A percentile compares a stretch with the other conserved stretches of the same genome.
These are phyloP conservation scores for Candida sojae DNA, from an alignment of 1,139 yeast species.

Conservation along the genomic window DNA sequence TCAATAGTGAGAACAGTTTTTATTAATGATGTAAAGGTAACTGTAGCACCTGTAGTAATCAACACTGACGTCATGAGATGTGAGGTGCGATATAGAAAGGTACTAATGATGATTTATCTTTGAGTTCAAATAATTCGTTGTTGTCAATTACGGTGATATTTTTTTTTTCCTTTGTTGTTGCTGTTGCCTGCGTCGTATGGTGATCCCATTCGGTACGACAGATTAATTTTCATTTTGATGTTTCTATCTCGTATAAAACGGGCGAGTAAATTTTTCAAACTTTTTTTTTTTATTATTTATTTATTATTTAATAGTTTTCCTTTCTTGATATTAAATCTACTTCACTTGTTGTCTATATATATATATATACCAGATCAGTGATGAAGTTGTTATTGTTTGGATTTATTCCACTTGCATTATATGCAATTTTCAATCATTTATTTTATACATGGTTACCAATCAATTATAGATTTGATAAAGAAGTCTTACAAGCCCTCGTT, in stretches of 20 bases:
- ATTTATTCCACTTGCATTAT: conserved; percentile 26
- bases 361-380: neutral
- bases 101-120: too few species aligned
- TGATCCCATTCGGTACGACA: too few species aligned
- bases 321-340: neutral
- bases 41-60: conserved; percentile 79
- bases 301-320: neutral
- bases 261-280: neutral
- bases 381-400: conserved; percentile 24
- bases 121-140: too few species aligned
- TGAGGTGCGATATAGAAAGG: neutral
- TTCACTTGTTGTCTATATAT: neutral
- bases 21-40: conserved; percentile 65
- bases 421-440: conserved; percentile 39
- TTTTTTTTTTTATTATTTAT: neutral
- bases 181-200: too few species aligned
- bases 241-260: neutral
- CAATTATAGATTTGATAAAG: conserved; percentile 59
- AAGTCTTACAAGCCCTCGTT: conserved; percentile 48
- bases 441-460: conserved; percentile 69
- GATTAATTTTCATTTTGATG: conserved; percentile 1
- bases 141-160: too few species aligned
- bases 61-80: conserved; percentile 11
- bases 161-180: too few species aligned
- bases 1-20: conserved; percentile 31